phyloP scores from a whole-genome alignment of 192 early-diverging fungal species.

The Gryganskiella cystojenkinii region DNA sequence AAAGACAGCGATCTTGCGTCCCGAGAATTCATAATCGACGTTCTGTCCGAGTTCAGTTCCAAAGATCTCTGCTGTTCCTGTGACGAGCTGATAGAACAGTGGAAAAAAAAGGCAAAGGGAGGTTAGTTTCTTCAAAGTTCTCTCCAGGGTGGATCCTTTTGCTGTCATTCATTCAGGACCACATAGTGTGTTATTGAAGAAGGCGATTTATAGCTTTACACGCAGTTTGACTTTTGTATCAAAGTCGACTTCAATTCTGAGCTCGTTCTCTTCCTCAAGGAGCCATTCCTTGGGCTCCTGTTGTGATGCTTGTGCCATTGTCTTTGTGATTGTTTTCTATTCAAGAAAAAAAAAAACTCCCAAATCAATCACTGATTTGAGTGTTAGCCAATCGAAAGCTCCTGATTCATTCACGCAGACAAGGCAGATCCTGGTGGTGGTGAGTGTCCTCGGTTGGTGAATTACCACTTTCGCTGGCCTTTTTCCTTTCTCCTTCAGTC shows the following conservation, averaged over 20 bases:
- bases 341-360: too few species aligned
- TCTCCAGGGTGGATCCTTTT: too few species aligned
- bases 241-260: slow-evolving; percentile 92
- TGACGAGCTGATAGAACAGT: slow-evolving; percentile 58
- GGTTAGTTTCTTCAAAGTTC: neutral
- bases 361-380: too few species aligned
- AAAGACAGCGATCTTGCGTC: slow-evolving; percentile 89
- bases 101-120: neutral
- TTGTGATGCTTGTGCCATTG: neutral
- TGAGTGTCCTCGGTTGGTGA: too few species aligned
- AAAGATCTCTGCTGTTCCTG: slow-evolving; percentile 93
- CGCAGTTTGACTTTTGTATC: slow-evolving; percentile 73
- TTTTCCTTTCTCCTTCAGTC: too few species aligned
- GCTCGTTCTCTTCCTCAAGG: slow-evolving; percentile 85
- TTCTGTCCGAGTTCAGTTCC: slow-evolving; percentile 92
- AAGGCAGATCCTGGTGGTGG: too few species aligned
- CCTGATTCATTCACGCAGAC: too few species aligned
- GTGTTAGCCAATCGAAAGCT: too few species aligned
- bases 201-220: too few species aligned
- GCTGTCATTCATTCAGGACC: too few species aligned
- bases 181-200: neutral
- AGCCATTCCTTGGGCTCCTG: slow-evolving; percentile 64
- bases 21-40: slow-evolving; percentile 81
- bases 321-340: neutral
- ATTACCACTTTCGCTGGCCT: too few species aligned